phyloP scores from a whole-genome alignment of 306 rosid species.

The Medicago truncatula region MtrunA17r5.0-ANR NC_053047.1:34737001-34737500 shows the following conservation, averaged over 20 bases:
- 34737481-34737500: slow-evolving; percentile 46
- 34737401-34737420: slow-evolving; percentile 50
- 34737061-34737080: neutral
- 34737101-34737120: no score
- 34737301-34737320: no score
- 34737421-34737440: slow-evolving; percentile 58
- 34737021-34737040: neutral
- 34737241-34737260: no score
- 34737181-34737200: no score
- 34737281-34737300: no score
- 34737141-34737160: no score
- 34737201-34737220: no score
- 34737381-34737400: slow-evolving; percentile 45
- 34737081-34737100: neutral
- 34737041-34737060: neutral
- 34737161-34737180: no score
- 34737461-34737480: slow-evolving; percentile 50
- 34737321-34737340: neutral
- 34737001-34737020: slow-evolving; percentile 57
- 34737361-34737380: slow-evolving; percentile 50
- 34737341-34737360: slow-evolving; percentile 54
- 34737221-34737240: no score
- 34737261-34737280: no score
- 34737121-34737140: no score
- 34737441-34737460: slow-evolving; percentile 53